These are phyloP conservation scores for Zygosaccharomyces bailii DNA, from an alignment of 805 yeast species.

Conservation along the genomic window DNA sequence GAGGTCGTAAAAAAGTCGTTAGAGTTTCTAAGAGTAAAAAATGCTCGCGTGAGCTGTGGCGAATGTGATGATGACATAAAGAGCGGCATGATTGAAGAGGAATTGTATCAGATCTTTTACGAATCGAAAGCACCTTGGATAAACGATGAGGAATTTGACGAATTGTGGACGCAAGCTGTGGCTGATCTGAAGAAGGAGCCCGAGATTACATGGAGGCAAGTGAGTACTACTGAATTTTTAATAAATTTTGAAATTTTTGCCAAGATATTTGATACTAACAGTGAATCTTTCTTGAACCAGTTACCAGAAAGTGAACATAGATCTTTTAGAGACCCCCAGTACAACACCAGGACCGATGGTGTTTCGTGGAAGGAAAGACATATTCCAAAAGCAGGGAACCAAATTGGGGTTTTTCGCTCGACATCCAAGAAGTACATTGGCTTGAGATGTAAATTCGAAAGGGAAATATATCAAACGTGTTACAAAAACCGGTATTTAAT, in stretches of 20 bases:
- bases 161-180: conserved; percentile 66
- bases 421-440: conserved; percentile 63
- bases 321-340: conserved; percentile 42
- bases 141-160: conserved; percentile 56
- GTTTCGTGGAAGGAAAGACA: conserved; percentile 38
- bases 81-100: conserved; percentile 50
- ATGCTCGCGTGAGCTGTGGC: conserved; percentile 64
- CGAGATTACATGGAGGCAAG: conserved; percentile 77
- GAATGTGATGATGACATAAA: conserved; percentile 43
- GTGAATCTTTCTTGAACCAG: conserved; percentile 26
- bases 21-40: conserved; percentile 59
- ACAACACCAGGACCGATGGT: conserved; percentile 40
- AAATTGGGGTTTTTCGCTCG: conserved; percentile 64
- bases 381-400: conserved; percentile 34
- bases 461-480: conserved; percentile 44
- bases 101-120: conserved; percentile 50
- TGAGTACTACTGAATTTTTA: conserved; percentile 34
- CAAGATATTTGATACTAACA: conserved; percentile 21
- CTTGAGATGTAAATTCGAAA: conserved; percentile 53
- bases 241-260: conserved; percentile 6
- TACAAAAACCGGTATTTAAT: conserved; percentile 26
- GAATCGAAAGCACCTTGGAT: conserved; percentile 37
- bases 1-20: conserved; percentile 65
- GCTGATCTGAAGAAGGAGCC: conserved; percentile 61
- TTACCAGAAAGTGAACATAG: conserved; percentile 29